Evolutionary conservation across 441 rosid species (phyloP), one percentile per base, ranked within the genome.

Genomic region (Breynia disticha): DNA sequence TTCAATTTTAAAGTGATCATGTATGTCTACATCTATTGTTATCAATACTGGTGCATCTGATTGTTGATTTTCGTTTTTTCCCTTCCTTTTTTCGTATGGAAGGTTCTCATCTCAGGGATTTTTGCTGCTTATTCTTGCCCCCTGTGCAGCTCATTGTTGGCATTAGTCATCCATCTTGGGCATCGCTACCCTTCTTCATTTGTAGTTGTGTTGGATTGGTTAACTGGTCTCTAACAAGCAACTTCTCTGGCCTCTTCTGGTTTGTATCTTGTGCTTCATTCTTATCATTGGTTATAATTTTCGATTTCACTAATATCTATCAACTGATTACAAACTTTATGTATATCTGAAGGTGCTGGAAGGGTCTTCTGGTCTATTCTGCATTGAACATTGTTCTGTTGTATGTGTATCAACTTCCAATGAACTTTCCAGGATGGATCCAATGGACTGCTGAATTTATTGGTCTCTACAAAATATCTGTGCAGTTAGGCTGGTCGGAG

Each of bases 191-290:
- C 22, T 79, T 72, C 68, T 74, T 79, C 56, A 60, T 79, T 39
- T 77, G 78, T 53, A 76, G 85, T 67, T 52, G 82, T 53, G 54
- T 68, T 46, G 85, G 85, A 16, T 79, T 79, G 0, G 65, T 79
- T 18, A 72, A 72, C 52, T 79, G 85, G 85, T 79, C 82, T 50
- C 61, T 72, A 53, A 79, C 78, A 54, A 76, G 80, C 73, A 76
- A 74, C 46, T 76, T 79, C 59, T 62, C 74, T 7, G 82, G 82
- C 21, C 73, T 79, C 55, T 79, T 72, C 62, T 57, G 73, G 85
- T 79, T 60, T 64, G 76, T 52, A 47, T 54, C 28, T 64, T 55
- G 1, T 35, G 24, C 16, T 46, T 62, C 19, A 54, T 20, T 17
- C 48, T 57, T 39, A 28, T 22, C 55, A 49, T 19, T 10, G 15